Base-by-base conservation (phyloP, 202 grass and related monocot species). In the Schoenoplectus tabernaemontani region DNA sequence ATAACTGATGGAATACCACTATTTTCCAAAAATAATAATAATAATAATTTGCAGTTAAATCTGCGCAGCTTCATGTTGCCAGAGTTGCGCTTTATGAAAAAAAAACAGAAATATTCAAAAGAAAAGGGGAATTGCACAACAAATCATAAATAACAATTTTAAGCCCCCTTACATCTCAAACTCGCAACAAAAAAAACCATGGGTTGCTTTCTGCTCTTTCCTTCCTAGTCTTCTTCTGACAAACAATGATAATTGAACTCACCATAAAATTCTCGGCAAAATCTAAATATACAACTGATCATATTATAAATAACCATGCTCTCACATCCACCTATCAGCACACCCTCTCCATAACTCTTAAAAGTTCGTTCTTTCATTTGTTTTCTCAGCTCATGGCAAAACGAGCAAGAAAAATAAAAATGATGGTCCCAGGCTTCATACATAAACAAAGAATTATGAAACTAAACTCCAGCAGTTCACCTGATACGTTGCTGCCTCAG, bases 261-360 rank as follows among this genome's bases (percentile, higher is more conserved):
- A 65, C 77, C n/a, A 63, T 80, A 44, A 80, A 36, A 46, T 63
- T 80, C 59, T 80, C 77, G 77, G 39, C 88, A 70, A 89, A 84
- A 83, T 93, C 86, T 71, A 90, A 92, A 91, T 93, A 92, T 89
- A 89, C 92, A 86, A 96, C 86, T 91, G 83, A 90, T 89, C 93
- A 89, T 90, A 91, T 74, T 34, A 53, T 74, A 88, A 82, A 85
- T 87, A 82, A 83, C 82, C 83, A 81, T 90, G 41, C 59, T 91
- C 88, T 87, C 86, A 81, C 84, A 89, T 81, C 84, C 68, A 72
- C 82, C 60, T 76, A 82, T 63, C 59, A 80, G 28, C 10, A 50
- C 41, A 79, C 54, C 54, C 74, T 68, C 32, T 33, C 28, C 28
- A 36, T 50, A 61, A 67, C 32, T 24, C 28, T 57, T 79, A 70